Evolutionary conservation across 2,329 filamentous ascomycete genomes (phyloP).

Genomic region (Dactylellina leptospora): DNA sequence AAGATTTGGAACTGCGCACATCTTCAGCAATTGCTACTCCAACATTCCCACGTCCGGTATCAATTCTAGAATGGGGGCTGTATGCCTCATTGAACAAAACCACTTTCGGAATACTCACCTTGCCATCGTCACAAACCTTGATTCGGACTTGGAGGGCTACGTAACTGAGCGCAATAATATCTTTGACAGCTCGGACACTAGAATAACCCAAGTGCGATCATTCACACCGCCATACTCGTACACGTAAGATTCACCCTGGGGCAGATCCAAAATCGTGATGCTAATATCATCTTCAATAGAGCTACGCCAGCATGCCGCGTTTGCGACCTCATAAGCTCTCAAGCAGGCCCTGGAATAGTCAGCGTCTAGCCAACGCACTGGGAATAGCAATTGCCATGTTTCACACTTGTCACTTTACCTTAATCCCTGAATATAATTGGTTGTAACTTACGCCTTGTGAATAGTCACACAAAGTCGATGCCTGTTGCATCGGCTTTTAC

Average conservation of each 20-base stretch:
- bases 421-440: too few species aligned
- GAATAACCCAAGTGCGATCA: slow-evolving; percentile 60
- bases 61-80: slow-evolving; percentile 68
- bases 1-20: slow-evolving; percentile 72
- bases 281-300: neutral
- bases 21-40: slow-evolving; percentile 62
- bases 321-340: slow-evolving; percentile 23
- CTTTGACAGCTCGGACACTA: slow-evolving; percentile 60
- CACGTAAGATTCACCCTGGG: slow-evolving; percentile 46
- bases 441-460: too few species aligned
- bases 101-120: slow-evolving; percentile 61
- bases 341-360: slow-evolving; percentile 20
- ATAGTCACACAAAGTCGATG: too few species aligned
- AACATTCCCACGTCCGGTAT: slow-evolving; percentile 63
- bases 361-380: slow-evolving; percentile 9
- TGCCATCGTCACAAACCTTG: slow-evolving; percentile 61
- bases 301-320: slow-evolving; percentile 29
- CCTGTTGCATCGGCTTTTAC: too few species aligned
- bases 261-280: neutral
- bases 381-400: too few species aligned
- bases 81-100: slow-evolving; percentile 68
- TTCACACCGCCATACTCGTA: slow-evolving; percentile 60
- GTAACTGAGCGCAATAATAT: slow-evolving; percentile 63
- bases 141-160: slow-evolving; percentile 63
- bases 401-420: too few species aligned